Evolutionary conservation across 2,329 filamentous ascomycete species (phyloP), one percentile per base, ranked within the genome.

Genomic region (Cladosporium austrohemisphaericum): DNA sequence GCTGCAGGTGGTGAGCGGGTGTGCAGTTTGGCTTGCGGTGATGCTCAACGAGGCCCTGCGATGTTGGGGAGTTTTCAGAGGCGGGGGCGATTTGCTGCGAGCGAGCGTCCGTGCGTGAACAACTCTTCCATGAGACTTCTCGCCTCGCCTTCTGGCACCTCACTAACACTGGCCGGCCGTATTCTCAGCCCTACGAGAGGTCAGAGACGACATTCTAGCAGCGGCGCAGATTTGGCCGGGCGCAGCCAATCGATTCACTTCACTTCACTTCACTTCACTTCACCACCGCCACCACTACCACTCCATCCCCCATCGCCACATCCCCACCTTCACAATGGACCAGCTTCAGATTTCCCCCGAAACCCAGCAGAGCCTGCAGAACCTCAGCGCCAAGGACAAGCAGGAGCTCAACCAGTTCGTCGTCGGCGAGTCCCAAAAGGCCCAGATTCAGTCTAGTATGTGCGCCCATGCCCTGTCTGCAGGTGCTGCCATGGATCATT

Each of bases 361-460:
- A 46, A 54, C 55, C 22, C 54, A 52, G 3, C 46, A 59, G 29
- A 52, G 50, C 35, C 52, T 65, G 25, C 52, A 60, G 46, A 64
- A 59, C 47, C 50, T 65, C 44, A 59, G 57, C 19, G 50, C 55
- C 13, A 54, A 57, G 40, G 62, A 63, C 49, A 93, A 90, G 78
- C 77, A 82, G 57, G 90, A 97, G 71, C 79, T 98, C 35, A 87
- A 89, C 64, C 83, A 89, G 65, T 92, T 95, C 70, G 77, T 96
- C 52, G 74, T 81, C 60, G 89, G 87, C 65, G 90, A 96, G 76
- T 79, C 80, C 57, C 88, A 96, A 71, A 93, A 93, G 68, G 81
- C 87, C n/a, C 76, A 81, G 57, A 85, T 88, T 67, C 74, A 71
- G 76, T 74, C 59, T 37, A 65, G 62, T 68, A 57, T 19, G 60